A percentile compares a stretch with the other conserved stretches of the same genome.
Conservation (phyloP, 1,284 basidiomycete species). For the Leccinum fuscescens region DNA sequence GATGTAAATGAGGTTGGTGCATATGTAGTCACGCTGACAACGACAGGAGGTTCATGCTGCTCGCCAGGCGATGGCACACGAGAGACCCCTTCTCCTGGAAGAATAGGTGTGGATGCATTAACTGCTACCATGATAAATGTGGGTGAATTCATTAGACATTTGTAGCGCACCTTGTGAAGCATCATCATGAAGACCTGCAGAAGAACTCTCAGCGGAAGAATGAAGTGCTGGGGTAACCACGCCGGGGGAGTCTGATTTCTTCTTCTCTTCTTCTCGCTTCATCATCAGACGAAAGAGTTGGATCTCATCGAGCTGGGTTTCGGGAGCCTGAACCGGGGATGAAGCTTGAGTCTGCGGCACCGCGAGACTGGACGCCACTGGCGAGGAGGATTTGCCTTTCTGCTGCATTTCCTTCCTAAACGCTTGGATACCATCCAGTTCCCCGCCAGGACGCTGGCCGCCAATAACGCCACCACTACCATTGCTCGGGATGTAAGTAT, state of each 20-base stretch:
- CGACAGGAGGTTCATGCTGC: constrained; percentile 6
- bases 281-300: constrained; percentile 85
- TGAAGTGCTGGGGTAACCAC: background rate
- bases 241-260: constrained; percentile 39
- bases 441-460: constrained; percentile 50
- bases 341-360: constrained; percentile 33
- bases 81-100: constrained; percentile 10
- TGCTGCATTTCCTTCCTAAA: constrained; percentile 89
- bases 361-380: constrained; percentile 7
- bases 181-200: constrained; percentile 9
- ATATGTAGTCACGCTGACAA: constrained; percentile 1
- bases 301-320: constrained; percentile 71
- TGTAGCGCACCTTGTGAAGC: constrained; percentile 23
- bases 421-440: constrained; percentile 83
- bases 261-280: constrained; percentile 78
- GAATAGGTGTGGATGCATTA: constrained; percentile 2
- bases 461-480: constrained; percentile 62
- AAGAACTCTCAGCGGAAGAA: constrained; percentile 10
- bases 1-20: constrained; percentile 4
- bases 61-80: constrained; percentile 14
- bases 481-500: constrained; percentile 71
- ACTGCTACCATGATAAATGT: constrained; percentile 21
- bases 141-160: constrained; percentile 1
- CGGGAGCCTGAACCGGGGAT: constrained; percentile 20
- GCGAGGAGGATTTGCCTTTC: constrained; percentile 49